phyloP scores from a whole-genome alignment of 306 rosid genomes.

The Alnus rubra region DNA sequence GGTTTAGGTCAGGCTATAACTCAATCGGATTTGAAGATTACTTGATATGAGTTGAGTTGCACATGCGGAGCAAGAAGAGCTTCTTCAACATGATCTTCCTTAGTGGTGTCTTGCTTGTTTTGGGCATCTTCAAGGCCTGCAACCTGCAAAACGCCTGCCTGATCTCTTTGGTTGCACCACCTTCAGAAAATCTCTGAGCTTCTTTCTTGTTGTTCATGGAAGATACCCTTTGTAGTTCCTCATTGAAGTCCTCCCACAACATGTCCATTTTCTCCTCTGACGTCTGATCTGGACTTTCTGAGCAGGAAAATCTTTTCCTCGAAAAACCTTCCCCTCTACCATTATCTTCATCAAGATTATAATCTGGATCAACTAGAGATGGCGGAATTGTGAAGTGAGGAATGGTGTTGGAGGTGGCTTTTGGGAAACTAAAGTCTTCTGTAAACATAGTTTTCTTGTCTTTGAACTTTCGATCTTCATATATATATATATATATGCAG shows the following conservation, averaged over 20 bases:
- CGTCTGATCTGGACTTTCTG: neutral
- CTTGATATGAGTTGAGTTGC: neutral
- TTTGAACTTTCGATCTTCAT: no score
- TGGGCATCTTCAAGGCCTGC: neutral
- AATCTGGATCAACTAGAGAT: conserved; percentile 3
- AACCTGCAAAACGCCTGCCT: neutral
- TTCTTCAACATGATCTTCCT: neutral
- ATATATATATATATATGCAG: no score
- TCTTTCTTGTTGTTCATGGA: neutral
- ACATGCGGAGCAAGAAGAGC: neutral
- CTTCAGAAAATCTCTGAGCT: neutral
- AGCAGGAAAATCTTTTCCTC: neutral
- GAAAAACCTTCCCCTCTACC: neutral
- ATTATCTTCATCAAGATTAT: neutral
- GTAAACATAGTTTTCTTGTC: neutral
- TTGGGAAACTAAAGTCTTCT: neutral
- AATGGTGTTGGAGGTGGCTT: neutral
- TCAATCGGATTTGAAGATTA: no score
- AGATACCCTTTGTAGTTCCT: neutral
- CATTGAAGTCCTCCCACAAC: conserved; percentile 6
- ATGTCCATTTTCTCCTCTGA: conserved; percentile 3
- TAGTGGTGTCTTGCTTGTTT: neutral
- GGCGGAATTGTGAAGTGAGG: neutral
- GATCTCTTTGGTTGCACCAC: neutral
- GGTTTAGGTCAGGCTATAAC: no score